A percentile compares a stretch with the other conserved stretches of the same genome.
These are phyloP conservation scores for Apiotrichum siamense DNA, from an alignment of 1,284 basidiomycete species.

Conservation along the genomic window DNA sequence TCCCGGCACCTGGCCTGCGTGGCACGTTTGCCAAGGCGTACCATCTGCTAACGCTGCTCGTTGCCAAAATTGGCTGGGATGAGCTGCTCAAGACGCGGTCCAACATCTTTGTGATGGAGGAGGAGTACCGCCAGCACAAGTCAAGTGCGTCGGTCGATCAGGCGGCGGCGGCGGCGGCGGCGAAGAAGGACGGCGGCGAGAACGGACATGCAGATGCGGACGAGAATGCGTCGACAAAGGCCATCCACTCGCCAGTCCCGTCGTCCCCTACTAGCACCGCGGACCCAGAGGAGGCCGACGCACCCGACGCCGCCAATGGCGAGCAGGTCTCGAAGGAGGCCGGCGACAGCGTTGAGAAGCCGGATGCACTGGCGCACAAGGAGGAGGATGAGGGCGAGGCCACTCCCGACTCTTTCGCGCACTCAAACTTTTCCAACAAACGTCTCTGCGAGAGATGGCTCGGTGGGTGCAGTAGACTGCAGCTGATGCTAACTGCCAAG, in stretches of 20 bases:
- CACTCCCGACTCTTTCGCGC: slow-evolving; percentile 41
- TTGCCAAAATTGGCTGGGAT: slow-evolving; percentile 95
- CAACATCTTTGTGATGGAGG: slow-evolving; percentile 98
- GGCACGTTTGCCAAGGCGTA: slow-evolving; percentile 97
- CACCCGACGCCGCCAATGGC: background rate
- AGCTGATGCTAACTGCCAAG: slow-evolving; percentile 3
- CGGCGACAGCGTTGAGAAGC: slow-evolving; percentile 39
- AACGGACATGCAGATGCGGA: slow-evolving; percentile 54
- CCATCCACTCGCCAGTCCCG: slow-evolving; percentile 13
- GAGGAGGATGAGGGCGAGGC: slow-evolving; percentile 45
- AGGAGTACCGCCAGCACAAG: slow-evolving; percentile 76
- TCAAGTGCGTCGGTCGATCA: slow-evolving; percentile 52
- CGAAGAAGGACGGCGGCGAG: background rate
- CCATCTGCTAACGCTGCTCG: slow-evolving; percentile 77
- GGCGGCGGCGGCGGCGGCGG: background rate
- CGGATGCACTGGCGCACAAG: slow-evolving; percentile 41
- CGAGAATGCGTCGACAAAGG: slow-evolving; percentile 64
- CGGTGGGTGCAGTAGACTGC: slow-evolving; percentile 40
- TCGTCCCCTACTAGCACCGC: slow-evolving; percentile 41
- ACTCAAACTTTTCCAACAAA: slow-evolving; percentile 93
- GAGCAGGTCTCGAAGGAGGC: background rate
- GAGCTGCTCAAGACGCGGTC: slow-evolving; percentile 91
- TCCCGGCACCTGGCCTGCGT: slow-evolving; percentile 87
- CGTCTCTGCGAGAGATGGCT: slow-evolving; percentile 95
- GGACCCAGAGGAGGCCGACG: slow-evolving; percentile 53